A percentile compares a stretch with the other conserved stretches of the same genome.
phyloP scores from a whole-genome alignment of 345 rosid genomes.

The Eucalyptus caleyi region DNA sequence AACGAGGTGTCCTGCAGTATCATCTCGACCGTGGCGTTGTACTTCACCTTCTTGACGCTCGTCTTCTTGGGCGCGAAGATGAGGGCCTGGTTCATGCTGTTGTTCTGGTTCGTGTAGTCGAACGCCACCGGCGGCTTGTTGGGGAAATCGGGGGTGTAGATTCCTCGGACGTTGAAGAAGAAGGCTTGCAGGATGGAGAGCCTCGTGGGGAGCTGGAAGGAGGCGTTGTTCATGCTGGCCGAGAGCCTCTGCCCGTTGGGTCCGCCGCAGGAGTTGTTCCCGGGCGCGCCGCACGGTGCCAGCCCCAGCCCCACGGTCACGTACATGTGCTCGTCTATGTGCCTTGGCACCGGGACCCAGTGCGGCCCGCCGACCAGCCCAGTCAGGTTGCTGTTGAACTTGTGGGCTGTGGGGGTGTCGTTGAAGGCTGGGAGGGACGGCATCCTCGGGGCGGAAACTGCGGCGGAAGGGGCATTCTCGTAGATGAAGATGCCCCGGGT shows the following conservation, averaged over 20 bases:
- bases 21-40: slow-evolving; percentile 61
- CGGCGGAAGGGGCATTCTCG: neutral
- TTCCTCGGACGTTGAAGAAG: slow-evolving; percentile 30
- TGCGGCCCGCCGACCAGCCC: slow-evolving; percentile 31
- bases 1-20: slow-evolving; percentile 70
- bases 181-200: slow-evolving; percentile 57
- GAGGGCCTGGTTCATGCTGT: slow-evolving; percentile 8
- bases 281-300: slow-evolving; percentile 12
- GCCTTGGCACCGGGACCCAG: slow-evolving; percentile 51
- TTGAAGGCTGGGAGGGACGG: slow-evolving; percentile 46
- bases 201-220: slow-evolving; percentile 37
- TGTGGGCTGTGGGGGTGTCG: slow-evolving; percentile 68
- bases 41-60: slow-evolving; percentile 49
- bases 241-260: slow-evolving; percentile 18
- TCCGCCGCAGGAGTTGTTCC: slow-evolving; percentile 36
- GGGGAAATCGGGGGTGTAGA: slow-evolving; percentile 70
- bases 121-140: slow-evolving; percentile 44
- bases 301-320: slow-evolving; percentile 51
- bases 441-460: slow-evolving; percentile 25
- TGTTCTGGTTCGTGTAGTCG: slow-evolving; percentile 43
- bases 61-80: slow-evolving; percentile 47
- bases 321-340: slow-evolving; percentile 57
- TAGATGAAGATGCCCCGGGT: slow-evolving; percentile 59
- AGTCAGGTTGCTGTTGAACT: slow-evolving; percentile 44
- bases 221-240: slow-evolving; percentile 73